Percentiles rank a stretch among this genome's conserved stretches.
These are phyloP conservation scores for Rubia balearica DNA, from an alignment of 305 asterid species.

Conservation along the genomic window DNA sequence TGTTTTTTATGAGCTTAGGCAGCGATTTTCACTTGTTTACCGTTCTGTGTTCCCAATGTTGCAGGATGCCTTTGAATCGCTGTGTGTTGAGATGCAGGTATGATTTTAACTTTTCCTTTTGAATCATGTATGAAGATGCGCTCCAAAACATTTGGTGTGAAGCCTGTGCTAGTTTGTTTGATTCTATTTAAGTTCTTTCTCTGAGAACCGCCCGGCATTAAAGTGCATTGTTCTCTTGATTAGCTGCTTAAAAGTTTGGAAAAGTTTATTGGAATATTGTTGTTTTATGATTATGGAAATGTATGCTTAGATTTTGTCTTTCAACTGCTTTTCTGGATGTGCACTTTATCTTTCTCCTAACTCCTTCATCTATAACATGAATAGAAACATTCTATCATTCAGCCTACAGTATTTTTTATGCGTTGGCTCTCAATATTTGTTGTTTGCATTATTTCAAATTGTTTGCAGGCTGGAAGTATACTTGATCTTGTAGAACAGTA, in stretches of 20 bases:
- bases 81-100: slow-evolving; percentile 7
- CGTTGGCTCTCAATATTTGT: too few species aligned
- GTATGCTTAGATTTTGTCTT: not conserved
- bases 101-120: not conserved
- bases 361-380: not conserved
- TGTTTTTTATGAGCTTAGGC: not conserved
- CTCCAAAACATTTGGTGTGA: not conserved
- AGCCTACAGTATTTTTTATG: not conserved
- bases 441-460: not conserved
- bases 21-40: not conserved
- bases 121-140: too few species aligned
- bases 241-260: not conserved
- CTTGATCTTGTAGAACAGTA: slow-evolving; percentile 73
- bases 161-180: not conserved
- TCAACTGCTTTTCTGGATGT: not conserved
- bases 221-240: not conserved
- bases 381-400: not conserved
- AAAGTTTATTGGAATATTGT: not conserved
- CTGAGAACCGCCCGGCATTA: not conserved
- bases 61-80: slow-evolving; percentile 8
- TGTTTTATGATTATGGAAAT: not conserved
- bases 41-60: not conserved
- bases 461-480: slow-evolving; percentile 45
- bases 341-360: not conserved
- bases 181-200: not conserved